phyloP scores from a whole-genome alignment of 495 filamentous ascomycete genomes.

The Cercophora samala region DNA sequence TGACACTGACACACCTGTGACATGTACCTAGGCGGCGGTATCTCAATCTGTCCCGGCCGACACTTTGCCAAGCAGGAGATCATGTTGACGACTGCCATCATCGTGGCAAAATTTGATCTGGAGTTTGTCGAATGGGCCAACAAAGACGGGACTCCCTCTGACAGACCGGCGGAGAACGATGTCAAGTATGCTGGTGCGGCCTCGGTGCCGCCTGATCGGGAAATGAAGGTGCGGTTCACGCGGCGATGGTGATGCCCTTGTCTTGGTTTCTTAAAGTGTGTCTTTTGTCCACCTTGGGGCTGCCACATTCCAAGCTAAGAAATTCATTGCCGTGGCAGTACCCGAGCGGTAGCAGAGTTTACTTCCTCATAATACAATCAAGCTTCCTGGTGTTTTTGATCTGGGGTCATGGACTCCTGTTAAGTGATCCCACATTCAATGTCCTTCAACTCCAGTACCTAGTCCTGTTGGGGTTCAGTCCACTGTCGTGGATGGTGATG shows the following conservation, averaged over 20 bases:
- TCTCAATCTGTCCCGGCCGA: constrained; percentile 41
- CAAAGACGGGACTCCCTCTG: constrained; percentile 22
- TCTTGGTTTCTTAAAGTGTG: too few relatives aligned
- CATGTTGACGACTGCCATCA: constrained; percentile 42
- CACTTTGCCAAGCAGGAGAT: constrained; percentile 39
- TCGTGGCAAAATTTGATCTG: constrained; percentile 52
- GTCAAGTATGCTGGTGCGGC: constrained; percentile 15
- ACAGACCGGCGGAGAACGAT: constrained; percentile 23
- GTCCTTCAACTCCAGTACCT: too few relatives aligned
- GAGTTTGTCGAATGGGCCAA: constrained; percentile 34
- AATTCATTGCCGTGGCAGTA: too few relatives aligned
- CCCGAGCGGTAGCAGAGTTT: too few relatives aligned
- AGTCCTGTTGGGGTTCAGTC: too few relatives aligned
- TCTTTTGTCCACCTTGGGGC: too few relatives aligned
- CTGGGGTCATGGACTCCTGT: too few relatives aligned
- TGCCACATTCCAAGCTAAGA: too few relatives aligned
- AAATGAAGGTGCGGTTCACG: constrained; percentile 30
- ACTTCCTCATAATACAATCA: too few relatives aligned
- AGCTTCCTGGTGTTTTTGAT: too few relatives aligned
- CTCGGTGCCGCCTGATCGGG: constrained; percentile 27
- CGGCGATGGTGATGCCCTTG: constrained; percentile 17
- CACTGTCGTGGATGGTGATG: not conserved
- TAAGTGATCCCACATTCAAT: too few relatives aligned
- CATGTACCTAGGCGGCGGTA: constrained; percentile 9
- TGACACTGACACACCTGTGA: not conserved